Percentiles rank a stretch among this genome's conserved stretches.
Conservation (phyloP, 805 yeast species). For the Nakazawaea ishiwadae region DNA sequence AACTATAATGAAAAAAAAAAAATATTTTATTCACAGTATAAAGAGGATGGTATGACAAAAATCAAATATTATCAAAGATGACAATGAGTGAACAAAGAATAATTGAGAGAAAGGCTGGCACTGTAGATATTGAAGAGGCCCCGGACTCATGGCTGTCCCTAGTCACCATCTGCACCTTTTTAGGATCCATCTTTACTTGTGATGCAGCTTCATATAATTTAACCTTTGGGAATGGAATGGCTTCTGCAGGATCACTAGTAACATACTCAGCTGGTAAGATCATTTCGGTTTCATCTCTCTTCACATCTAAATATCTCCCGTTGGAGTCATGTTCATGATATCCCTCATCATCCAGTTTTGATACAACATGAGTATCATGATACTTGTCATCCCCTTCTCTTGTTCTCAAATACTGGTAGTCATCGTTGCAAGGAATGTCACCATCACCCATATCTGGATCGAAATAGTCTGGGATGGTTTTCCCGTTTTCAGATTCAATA, state of each 20-base stretch:
- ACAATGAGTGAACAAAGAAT: too few relatives aligned
- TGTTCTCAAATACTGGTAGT: not conserved
- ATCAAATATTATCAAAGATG: too few relatives aligned
- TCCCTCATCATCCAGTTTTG: slow-evolving; percentile 1
- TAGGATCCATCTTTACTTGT: not conserved
- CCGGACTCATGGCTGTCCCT: too few relatives aligned
- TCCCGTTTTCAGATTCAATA: slow-evolving; percentile 10
- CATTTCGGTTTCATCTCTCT: too few relatives aligned
- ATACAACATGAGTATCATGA: not conserved
- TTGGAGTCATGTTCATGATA: too few relatives aligned
- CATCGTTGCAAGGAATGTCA: not conserved
- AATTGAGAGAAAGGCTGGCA: too few relatives aligned
- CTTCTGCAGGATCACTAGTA: not conserved
- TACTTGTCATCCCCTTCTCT: slow-evolving; percentile 2
- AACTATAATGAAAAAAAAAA: too few relatives aligned
- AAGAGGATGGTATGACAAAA: too few relatives aligned
- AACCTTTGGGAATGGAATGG: not conserved
- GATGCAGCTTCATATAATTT: slow-evolving; percentile 2
- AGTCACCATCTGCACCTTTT: not conserved
- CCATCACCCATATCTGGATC: slow-evolving; percentile 8
- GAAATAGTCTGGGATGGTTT: slow-evolving; percentile 10
- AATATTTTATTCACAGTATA: too few relatives aligned
- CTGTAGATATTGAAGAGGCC: too few relatives aligned
- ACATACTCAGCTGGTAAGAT: not conserved
- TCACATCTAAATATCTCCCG: too few relatives aligned